These are phyloP conservation scores for Aspergillus cavernicola DNA, from an alignment of 495 filamentous ascomycete species.

Conservation along the genomic window DNA sequence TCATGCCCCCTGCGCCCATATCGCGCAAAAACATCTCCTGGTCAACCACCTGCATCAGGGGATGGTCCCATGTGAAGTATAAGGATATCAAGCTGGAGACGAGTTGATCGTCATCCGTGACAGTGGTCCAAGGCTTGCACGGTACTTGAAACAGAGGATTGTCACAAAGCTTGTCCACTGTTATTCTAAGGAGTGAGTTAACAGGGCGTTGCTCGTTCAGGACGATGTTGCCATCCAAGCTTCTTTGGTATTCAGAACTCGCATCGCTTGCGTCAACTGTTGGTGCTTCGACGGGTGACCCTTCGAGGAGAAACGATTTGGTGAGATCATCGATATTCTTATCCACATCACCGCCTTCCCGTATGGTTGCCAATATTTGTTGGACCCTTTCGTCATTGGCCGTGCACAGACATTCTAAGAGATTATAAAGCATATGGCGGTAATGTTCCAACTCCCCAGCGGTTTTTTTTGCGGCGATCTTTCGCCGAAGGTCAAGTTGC, in stretches of 20 bases:
- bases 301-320: constrained; percentile 10
- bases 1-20: constrained; percentile 21
- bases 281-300: background rate
- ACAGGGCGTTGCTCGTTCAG: constrained; percentile 5
- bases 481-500: constrained; percentile 37
- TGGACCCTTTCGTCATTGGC: constrained; percentile 22
- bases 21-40: constrained; percentile 31
- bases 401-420: constrained; percentile 28
- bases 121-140: constrained; percentile 24
- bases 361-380: constrained; percentile 27
- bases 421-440: constrained; percentile 27
- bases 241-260: constrained; percentile 10
- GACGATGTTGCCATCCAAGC: constrained; percentile 10
- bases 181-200: constrained; percentile 28
- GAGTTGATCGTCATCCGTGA: constrained; percentile 23
- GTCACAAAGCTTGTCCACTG: constrained; percentile 36
- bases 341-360: constrained; percentile 19
- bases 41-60: constrained; percentile 35
- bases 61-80: constrained; percentile 40
- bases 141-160: constrained; percentile 33
- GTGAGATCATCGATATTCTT: constrained; percentile 18
- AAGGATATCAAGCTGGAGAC: constrained; percentile 26
- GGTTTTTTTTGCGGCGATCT: constrained; percentile 37
- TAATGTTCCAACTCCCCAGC: constrained; percentile 34
- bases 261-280: constrained; percentile 20